These are phyloP conservation scores for Tritrichomonas musculus DNA, from an alignment of 208 protist genomes.

Conservation along the genomic window DNA sequence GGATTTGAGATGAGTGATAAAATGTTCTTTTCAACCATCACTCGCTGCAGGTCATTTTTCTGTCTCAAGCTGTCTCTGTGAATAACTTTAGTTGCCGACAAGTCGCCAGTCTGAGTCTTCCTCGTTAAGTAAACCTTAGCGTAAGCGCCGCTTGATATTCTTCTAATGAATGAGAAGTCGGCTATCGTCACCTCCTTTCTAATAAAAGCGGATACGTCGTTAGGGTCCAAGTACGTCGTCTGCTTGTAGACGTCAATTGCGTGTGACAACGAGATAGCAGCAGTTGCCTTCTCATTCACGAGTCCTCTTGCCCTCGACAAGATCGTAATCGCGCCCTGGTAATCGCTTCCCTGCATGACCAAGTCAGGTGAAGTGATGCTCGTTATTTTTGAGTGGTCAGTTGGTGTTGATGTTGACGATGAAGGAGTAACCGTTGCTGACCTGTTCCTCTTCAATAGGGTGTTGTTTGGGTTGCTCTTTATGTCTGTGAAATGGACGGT, in stretches of 20 bases:
- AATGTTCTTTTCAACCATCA: constrained; percentile 1
- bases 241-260: background rate
- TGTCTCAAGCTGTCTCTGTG: background rate
- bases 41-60: background rate
- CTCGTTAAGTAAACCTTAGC: constrained; percentile 54
- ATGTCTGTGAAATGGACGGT: no score
- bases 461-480: background rate
- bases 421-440: no score
- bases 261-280: background rate
- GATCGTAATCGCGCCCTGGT: background rate
- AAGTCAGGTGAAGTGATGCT: no score
- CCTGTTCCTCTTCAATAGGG: no score
- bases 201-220: background rate
- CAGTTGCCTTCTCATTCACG: background rate
- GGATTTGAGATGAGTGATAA: background rate
- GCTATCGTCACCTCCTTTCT: constrained; percentile 36
- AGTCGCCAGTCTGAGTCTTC: constrained; percentile 50
- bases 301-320: background rate
- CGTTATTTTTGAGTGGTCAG: no score
- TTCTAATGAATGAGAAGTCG: constrained; percentile 61
- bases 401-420: no score
- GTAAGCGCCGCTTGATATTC: constrained; percentile 62
- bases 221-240: background rate
- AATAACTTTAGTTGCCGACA: constrained; percentile 62
- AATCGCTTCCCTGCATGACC: no score